These are phyloP conservation scores for Chlorella sp. DNA, from an alignment of 139 green algal genomes.

Conservation along the genomic window DNA sequence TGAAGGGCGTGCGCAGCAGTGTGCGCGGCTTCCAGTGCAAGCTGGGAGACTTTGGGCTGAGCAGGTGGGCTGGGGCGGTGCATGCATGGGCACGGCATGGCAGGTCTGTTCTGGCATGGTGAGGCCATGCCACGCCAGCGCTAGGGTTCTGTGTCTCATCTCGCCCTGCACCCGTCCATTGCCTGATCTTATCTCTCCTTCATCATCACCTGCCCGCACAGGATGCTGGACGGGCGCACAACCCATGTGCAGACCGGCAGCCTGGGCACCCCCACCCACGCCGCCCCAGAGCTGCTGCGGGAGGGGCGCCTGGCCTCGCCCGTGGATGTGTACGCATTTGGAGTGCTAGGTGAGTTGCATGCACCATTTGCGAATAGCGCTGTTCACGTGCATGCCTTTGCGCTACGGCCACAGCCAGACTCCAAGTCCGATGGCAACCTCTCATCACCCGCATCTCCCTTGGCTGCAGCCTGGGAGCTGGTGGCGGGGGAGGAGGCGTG, in stretches of 20 bases:
- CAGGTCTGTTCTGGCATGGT: too few relatives aligned
- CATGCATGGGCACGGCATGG: too few relatives aligned
- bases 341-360: conserved; percentile 36
- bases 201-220: neutral
- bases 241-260: conserved; percentile 41
- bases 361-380: neutral
- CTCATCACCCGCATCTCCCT: neutral
- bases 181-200: too few relatives aligned
- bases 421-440: neutral
- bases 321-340: conserved; percentile 59
- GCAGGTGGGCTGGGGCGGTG: neutral
- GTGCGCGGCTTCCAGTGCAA: conserved; percentile 54
- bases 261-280: conserved; percentile 56
- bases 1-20: conserved; percentile 55
- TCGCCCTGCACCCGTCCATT: too few relatives aligned
- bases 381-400: neutral
- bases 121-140: too few relatives aligned
- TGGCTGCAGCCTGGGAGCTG: conserved; percentile 23
- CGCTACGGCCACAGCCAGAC: neutral
- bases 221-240: conserved; percentile 5
- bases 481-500: conserved; percentile 23
- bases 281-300: conserved; percentile 57
- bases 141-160: too few relatives aligned
- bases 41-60: conserved; percentile 65
- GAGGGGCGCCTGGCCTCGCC: conserved; percentile 15